Evolutionary conservation across 331 rosid species (phyloP), one percentile per base, ranked within the genome.

Genomic region (Rhamnella rubrinervis): DNA sequence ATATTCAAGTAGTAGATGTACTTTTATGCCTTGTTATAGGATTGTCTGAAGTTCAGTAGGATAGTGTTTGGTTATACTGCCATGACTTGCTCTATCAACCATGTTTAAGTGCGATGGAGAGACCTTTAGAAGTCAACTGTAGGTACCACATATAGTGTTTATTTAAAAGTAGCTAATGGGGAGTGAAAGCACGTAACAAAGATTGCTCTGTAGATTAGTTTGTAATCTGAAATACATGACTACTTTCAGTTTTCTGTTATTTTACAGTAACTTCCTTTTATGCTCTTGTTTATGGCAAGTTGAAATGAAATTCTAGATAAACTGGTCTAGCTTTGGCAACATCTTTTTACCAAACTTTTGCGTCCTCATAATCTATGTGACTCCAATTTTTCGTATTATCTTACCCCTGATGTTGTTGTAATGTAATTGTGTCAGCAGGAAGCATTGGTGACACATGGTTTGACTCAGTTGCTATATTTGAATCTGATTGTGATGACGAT

Each of bases 401-500:
- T 25, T 21, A 1, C 46, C 35, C 9, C 72, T 56, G 55, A 78
- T 51, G 57, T 39, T 57, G n/a, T 60, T 59, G 28, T 57, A 23
- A 28, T 66, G 18, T 67, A 25, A 57, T 77, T 55, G 57, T 16
- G 21, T 7, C 31, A 56, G 68, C 85, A 78, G 97, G 83, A 78
- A 70, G 81, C 66, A 70, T 20, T 57, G 97, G 85, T 6, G 97
- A 95, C 44, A 71, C 90, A 41, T 95, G 97, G 97, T 95, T 85
- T 78, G 99, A 95, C 85, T 77, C 99, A 13, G 65, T 46, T 67
- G 80, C 88, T 13, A 59, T 49, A 62, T 85, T 95, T 39, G 98
- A 89, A 64, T 95, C 97, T 1, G 99, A 95, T 60, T 82, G 96
- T 31, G 98, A 95, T 40, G 99, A 95, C 56, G 99, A 95, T 59